These are phyloP conservation scores for Aristolochia contorta DNA, from an alignment of 164 flowering plant species.

Conservation along the genomic window DNA sequence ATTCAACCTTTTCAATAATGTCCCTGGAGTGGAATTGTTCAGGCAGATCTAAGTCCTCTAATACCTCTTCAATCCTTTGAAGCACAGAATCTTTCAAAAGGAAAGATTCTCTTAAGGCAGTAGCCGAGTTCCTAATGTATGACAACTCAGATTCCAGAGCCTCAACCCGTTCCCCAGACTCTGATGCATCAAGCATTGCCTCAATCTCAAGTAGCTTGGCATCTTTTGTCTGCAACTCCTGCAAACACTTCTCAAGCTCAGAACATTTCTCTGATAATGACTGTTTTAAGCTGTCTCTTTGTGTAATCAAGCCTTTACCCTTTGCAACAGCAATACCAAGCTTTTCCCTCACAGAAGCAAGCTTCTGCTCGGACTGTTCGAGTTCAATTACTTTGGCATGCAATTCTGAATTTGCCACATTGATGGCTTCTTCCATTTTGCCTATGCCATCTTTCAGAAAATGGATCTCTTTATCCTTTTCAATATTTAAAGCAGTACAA, in stretches of 20 bases:
- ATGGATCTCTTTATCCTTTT: conserved; percentile 43
- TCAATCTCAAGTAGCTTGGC: conserved; percentile 54
- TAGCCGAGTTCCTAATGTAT: conserved; percentile 95
- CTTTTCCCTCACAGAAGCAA: conserved; percentile 81
- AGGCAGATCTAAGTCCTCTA: conserved; percentile 90
- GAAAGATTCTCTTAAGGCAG: conserved; percentile 86
- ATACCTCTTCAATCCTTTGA: conserved; percentile 89
- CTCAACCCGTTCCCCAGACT: conserved; percentile 96
- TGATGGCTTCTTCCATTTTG: conserved; percentile 35
- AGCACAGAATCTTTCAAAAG: conserved; percentile 89
- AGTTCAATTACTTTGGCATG: conserved; percentile 55
- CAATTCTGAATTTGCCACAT: conserved; percentile 33
- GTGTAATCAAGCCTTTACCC: conserved; percentile 87
- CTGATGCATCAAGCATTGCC: conserved; percentile 55
- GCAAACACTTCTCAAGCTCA: conserved; percentile 64
- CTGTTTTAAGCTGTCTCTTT: conserved; percentile 81
- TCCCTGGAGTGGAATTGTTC: conserved; percentile 78
- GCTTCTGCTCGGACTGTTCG: conserved; percentile 86
- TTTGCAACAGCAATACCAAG: conserved; percentile 93
- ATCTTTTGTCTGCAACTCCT: conserved; percentile 68
- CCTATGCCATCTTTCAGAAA: conserved; percentile 45
- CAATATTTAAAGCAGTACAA: conserved; percentile 27
- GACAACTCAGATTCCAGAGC: conserved; percentile 97
- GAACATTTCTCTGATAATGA: conserved; percentile 63
- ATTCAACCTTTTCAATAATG: conserved; percentile 78